phyloP scores from a whole-genome alignment of 805 yeast species.

The Cephaloascus fragrans region DNA sequence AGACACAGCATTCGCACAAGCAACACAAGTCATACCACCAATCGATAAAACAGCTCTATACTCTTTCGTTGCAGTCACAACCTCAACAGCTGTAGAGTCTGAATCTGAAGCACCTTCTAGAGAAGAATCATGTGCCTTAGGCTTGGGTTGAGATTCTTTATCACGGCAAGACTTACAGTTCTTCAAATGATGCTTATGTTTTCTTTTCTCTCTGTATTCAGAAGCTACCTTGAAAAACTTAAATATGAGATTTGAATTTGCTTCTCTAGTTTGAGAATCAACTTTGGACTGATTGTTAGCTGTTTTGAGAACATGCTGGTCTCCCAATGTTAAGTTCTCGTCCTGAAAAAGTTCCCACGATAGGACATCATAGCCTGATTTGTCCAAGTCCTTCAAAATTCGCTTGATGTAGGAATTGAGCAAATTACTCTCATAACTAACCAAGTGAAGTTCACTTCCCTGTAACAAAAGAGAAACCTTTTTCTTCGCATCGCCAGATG shows the following conservation, averaged over 20 bases:
- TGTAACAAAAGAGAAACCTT: slow-evolving; percentile 10
- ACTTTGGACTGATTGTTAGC: no score
- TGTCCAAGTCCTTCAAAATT: slow-evolving; percentile 15
- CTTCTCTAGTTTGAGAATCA: not conserved
- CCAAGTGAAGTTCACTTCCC: slow-evolving; percentile 17
- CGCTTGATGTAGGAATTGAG: slow-evolving; percentile 11
- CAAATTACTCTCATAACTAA: slow-evolving; percentile 8
- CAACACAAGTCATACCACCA: slow-evolving; percentile 32
- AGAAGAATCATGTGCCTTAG: slow-evolving; percentile 4
- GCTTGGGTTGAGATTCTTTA: slow-evolving; percentile 6
- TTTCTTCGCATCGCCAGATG: slow-evolving; percentile 1
- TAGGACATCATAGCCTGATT: slow-evolving; percentile 24
- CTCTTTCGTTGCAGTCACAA: slow-evolving; percentile 10
- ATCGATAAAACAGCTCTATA: slow-evolving; percentile 46
- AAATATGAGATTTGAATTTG: slow-evolving; percentile 7
- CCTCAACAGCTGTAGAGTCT: slow-evolving; percentile 16
- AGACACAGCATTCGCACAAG: slow-evolving; percentile 21
- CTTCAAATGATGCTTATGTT: slow-evolving; percentile 23
- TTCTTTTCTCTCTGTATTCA: slow-evolving; percentile 8
- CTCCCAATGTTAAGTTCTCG: slow-evolving; percentile 5
- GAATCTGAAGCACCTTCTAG: slow-evolving; percentile 5
- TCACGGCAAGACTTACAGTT: slow-evolving; percentile 32
- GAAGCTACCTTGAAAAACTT: slow-evolving; percentile 8
- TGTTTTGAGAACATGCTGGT: no score
- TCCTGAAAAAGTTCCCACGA: slow-evolving; percentile 21